Percentiles rank a stretch among this genome's conserved stretches.
Evolutionary conservation across 1,284 basidiomycete genomes (phyloP).

Genomic region (Termitomyces sp.): DNA sequence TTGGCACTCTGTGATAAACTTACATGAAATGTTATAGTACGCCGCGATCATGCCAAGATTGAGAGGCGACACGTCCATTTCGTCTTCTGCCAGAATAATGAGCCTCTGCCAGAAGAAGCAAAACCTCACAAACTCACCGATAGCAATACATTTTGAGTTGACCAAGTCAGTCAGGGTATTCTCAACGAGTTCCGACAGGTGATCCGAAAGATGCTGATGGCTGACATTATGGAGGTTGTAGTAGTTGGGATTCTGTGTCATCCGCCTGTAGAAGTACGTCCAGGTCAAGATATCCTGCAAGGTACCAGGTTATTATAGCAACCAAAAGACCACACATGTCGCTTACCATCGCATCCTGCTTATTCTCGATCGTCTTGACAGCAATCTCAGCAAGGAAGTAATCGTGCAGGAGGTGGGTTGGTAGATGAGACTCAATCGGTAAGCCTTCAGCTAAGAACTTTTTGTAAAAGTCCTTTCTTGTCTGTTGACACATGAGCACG

Average conservation of each 20-base stretch:
- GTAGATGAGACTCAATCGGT: constrained; percentile 94
- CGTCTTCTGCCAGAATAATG: constrained; percentile 55
- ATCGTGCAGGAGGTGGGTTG: constrained; percentile 86
- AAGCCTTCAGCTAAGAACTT: constrained; percentile 97
- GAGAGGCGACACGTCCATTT: constrained; percentile 89
- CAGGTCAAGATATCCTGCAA: constrained; percentile 84
- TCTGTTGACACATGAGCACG: constrained; percentile 96
- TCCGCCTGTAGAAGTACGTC: constrained; percentile 95
- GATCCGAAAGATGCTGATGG: constrained; percentile 90
- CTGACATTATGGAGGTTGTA: constrained; percentile 93
- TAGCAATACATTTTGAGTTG: constrained; percentile 91
- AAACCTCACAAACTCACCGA: constrained; percentile 50
- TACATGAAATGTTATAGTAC: constrained; percentile 87
- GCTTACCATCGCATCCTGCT: constrained; percentile 89
- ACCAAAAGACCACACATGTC: constrained; percentile 12
- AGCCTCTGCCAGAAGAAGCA: not conserved
- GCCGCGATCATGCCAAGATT: constrained; percentile 97
- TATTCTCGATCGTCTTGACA: constrained; percentile 97
- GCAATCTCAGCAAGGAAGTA: constrained; percentile 99
- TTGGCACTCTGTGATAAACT: constrained; percentile 23
- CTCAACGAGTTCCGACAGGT: constrained; percentile 95
- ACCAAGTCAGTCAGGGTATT: constrained; percentile 88
- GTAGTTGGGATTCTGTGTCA: constrained; percentile 95
- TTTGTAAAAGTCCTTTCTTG: constrained; percentile 96
- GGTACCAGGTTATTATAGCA: constrained; percentile 19